Evolutionary conservation across 2,329 filamentous ascomycete species (phyloP).

Genomic region (Paraphoma sp.): DNA sequence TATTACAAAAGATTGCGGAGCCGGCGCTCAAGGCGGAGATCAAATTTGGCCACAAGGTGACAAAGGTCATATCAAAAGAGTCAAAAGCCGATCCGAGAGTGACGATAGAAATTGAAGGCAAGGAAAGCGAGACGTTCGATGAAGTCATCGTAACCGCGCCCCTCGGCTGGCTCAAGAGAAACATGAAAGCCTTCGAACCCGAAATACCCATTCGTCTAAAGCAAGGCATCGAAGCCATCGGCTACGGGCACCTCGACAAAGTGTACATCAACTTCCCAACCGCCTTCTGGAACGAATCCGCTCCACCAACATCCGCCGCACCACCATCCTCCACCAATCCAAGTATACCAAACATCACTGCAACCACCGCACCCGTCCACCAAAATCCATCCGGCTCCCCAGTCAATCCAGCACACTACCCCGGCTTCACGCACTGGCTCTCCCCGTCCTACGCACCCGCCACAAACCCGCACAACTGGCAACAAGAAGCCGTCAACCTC

Average conservation of each 20-base stretch:
- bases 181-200: conserved; percentile 62
- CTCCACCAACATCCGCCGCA: neutral
- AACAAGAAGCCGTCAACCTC: conserved; percentile 79
- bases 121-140: conserved; percentile 63
- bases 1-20: conserved; percentile 65
- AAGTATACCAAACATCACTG: conserved; percentile 45
- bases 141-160: conserved; percentile 73
- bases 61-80: conserved; percentile 45
- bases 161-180: conserved; percentile 61
- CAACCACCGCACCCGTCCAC: conserved; percentile 46
- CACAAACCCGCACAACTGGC: conserved; percentile 71
- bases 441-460: conserved; percentile 70
- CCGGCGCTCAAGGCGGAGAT: conserved; percentile 65
- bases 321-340: conserved; percentile 15
- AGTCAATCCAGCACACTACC: conserved; percentile 48
- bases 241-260: conserved; percentile 76
- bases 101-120: conserved; percentile 55
- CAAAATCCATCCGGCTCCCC: conserved; percentile 34
- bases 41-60: conserved; percentile 56
- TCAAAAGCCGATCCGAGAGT: conserved; percentile 26
- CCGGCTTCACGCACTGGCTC: conserved; percentile 79
- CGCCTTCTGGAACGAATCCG: conserved; percentile 71
- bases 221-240: conserved; percentile 67
- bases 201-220: conserved; percentile 63
- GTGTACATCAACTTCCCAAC: conserved; percentile 68